These are phyloP conservation scores for Fusarium gaditjirri DNA, from an alignment of 2,329 filamentous ascomycete species.

Conservation along the genomic window DNA sequence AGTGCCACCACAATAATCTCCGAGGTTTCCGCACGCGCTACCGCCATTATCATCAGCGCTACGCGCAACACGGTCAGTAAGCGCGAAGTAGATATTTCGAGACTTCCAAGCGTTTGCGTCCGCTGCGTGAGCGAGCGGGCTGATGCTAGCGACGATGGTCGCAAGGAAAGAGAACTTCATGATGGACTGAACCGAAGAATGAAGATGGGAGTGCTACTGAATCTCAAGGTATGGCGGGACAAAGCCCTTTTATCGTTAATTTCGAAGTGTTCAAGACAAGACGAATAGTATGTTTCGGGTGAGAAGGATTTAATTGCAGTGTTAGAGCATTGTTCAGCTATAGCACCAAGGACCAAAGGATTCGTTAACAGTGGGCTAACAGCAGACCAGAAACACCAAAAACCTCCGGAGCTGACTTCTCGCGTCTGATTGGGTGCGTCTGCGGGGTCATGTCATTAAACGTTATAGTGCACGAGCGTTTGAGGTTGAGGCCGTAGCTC, in stretches of 20 bases:
- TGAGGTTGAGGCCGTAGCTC: background rate
- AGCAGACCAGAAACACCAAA: background rate
- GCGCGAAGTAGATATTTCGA: constrained; percentile 67
- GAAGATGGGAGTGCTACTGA: background rate
- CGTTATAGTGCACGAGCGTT: constrained; percentile 18
- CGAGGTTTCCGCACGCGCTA: constrained; percentile 54
- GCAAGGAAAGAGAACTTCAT: constrained; percentile 22
- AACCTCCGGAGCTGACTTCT: background rate
- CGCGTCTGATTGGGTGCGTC: background rate
- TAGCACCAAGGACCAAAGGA: background rate
- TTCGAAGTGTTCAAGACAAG: background rate
- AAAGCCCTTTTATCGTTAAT: background rate
- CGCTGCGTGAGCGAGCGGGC: constrained; percentile 37
- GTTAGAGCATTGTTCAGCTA: background rate
- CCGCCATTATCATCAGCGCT: constrained; percentile 56
- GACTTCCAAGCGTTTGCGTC: constrained; percentile 60
- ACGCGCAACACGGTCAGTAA: constrained; percentile 67
- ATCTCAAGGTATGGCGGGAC: background rate
- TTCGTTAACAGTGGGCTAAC: constrained; percentile 4
- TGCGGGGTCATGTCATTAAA: constrained; percentile 27
- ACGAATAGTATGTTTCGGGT: background rate
- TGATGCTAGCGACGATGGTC: constrained; percentile 15
- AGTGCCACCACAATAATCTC: constrained; percentile 69
- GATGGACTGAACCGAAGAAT: background rate
- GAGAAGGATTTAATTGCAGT: constrained; percentile 26